Base-by-base conservation (phyloP, 257 asterid genomes). In the Nyctanthes arbortristis region DNA sequence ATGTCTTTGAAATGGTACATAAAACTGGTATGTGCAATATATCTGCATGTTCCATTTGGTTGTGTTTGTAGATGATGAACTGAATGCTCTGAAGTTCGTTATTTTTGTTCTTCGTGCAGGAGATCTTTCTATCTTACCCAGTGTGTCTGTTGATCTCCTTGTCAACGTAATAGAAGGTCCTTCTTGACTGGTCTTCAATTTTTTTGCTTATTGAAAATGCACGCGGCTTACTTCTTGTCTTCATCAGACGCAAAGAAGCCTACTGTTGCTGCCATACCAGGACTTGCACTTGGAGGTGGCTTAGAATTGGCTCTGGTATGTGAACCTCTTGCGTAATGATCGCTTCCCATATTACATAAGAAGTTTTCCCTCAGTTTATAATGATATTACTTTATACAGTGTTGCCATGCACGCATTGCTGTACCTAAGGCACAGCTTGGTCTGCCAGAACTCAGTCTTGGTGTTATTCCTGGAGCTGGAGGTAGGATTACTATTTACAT, bases 241-340 rank as follows among this genome's bases (percentile, higher is more conserved):
- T 78, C 47, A 63, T 73, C 74, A 94, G 99, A 94, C 81, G 94
- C 75, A 61, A 89, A 84, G 84, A 94, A 94, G 81, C 99, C 99
- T 64, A 79, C 75, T 71, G 97, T 94, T 80, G 96, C 95, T 82
- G 99, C 97, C 36, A 57, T 94, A 40, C 92, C 79, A 72, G 99
- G 99, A 69, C 96, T 89, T 76, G 97, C 97, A 56, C 96, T 94
- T 69, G 99, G 99, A 68, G 99, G 99, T 77, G 99, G 97, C 75
- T 77, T 94, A 77, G 99, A 94, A 72, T 65, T 94, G 72, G 96
- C 93, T 70, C 68, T 94, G 99, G 99, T 94, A 65, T 30, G 91
- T 76, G 61, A 65, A 70, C 65, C 67, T 69, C 35, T 14, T 57
- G 12, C 61, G n/a, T 37, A 65, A 64, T 64, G 37, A 40, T 14